phyloP scores from a whole-genome alignment of 2,329 filamentous ascomycete genomes.

The Drechslerella dactyloides region DNA sequence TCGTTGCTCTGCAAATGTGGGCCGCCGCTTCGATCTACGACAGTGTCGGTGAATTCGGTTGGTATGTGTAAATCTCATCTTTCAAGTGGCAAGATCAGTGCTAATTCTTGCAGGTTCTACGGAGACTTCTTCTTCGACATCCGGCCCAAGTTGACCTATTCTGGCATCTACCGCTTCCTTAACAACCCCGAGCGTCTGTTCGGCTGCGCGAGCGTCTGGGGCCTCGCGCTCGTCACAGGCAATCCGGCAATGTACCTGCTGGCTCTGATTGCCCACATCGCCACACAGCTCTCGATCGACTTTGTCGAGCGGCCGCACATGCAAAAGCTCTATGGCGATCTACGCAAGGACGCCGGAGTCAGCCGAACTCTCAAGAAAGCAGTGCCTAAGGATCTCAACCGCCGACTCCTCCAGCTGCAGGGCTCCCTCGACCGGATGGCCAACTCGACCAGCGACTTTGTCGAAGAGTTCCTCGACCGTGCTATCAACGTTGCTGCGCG shows the following conservation, averaged over 20 bases:
- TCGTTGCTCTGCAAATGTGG: constrained; percentile 90
- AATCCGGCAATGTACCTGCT: constrained; percentile 85
- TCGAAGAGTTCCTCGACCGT: constrained; percentile 86
- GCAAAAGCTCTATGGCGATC: constrained; percentile 91
- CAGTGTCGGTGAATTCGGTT: constrained; percentile 94
- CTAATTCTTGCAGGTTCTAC: constrained; percentile 67
- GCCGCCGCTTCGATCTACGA: constrained; percentile 92
- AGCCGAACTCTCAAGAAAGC: constrained; percentile 86
- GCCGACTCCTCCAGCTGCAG: constrained; percentile 60
- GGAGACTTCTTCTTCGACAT: constrained; percentile 94
- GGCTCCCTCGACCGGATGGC: constrained; percentile 86
- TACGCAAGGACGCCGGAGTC: constrained; percentile 85
- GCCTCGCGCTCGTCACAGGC: constrained; percentile 89
- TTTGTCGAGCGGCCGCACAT: constrained; percentile 96
- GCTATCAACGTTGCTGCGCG: constrained; percentile 66
- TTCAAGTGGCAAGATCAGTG: neutral
- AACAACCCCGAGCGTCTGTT: constrained; percentile 97
- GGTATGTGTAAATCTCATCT: constrained; percentile 60
- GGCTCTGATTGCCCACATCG: constrained; percentile 80
- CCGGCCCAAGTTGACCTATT: constrained; percentile 83
- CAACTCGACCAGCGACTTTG: constrained; percentile 82
- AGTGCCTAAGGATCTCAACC: constrained; percentile 71
- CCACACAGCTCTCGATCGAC: constrained; percentile 86
- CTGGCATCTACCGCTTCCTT: constrained; percentile 95
- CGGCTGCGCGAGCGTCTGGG: constrained; percentile 94